Evolutionary conservation across 1,284 basidiomycete species (phyloP).

Genomic region (Trichosporon asahii): DNA sequence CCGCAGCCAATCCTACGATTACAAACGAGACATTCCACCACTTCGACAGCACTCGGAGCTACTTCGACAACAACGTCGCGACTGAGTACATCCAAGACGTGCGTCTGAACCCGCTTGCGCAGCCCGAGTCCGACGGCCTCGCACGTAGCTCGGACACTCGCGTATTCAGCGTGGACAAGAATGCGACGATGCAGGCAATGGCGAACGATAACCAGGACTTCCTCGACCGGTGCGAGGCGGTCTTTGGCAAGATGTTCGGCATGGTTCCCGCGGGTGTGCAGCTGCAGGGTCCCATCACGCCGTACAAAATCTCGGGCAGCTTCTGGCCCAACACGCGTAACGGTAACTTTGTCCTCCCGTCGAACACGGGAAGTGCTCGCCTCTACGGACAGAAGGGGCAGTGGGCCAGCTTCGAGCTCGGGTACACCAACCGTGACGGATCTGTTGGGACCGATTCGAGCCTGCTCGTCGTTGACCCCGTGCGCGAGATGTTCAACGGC

Average conservation of each 20-base stretch:
- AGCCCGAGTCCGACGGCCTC: conserved; percentile 1
- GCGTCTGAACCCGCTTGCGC: conserved; percentile 16
- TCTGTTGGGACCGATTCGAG: neutral
- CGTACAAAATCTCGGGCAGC: conserved; percentile 11
- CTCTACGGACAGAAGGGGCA: conserved; percentile 10
- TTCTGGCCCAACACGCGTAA: conserved; percentile 4
- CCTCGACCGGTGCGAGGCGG: conserved; percentile 11
- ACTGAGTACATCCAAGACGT: conserved; percentile 14
- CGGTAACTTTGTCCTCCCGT: neutral
- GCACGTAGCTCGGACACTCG: conserved; percentile 7
- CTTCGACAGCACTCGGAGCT: conserved; percentile 14
- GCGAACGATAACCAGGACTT: conserved; percentile 13
- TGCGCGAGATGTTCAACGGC: conserved; percentile 14
- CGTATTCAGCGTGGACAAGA: conserved; percentile 14
- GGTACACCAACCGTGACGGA: conserved; percentile 12
- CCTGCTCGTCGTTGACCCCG: neutral
- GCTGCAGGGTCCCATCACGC: conserved; percentile 12
- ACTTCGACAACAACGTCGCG: conserved; percentile 20
- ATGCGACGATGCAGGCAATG: conserved; percentile 16
- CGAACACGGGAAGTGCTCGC: conserved; percentile 9
- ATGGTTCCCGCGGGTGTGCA: conserved; percentile 8
- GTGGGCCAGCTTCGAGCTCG: conserved; percentile 10
- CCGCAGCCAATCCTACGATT: conserved; percentile 10
- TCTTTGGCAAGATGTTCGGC: conserved; percentile 14
- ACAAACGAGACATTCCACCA: conserved; percentile 10